A percentile compares a stretch with the other conserved stretches of the same genome.
Evolutionary conservation across 345 rosid genomes (phyloP).

Genomic region (Toxicodendron radicans): DNA sequence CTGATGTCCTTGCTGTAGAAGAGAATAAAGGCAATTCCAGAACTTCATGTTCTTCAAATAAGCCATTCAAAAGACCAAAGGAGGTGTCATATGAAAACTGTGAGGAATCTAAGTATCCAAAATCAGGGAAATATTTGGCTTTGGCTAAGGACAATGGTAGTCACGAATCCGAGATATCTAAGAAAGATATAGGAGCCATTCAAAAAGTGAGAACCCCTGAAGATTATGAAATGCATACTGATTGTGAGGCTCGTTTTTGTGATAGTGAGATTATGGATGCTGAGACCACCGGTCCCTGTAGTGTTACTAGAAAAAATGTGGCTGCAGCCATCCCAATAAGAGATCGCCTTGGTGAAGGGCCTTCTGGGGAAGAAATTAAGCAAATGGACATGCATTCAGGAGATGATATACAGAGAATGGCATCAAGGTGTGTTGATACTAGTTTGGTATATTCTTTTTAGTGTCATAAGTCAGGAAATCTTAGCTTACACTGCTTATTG

Average conservation of each 20-base stretch:
- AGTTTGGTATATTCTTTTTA: conserved; percentile 17
- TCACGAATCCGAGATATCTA: conserved; percentile 23
- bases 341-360: conserved; percentile 23
- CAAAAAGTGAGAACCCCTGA: conserved; percentile 15
- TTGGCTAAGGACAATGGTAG: conserved; percentile 20
- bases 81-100: conserved; percentile 20
- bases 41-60: conserved; percentile 25
- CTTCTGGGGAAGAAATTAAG: conserved; percentile 31
- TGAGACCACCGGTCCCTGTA: conserved; percentile 18
- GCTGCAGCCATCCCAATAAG: conserved; percentile 13
- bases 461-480: conserved; percentile 19
- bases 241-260: conserved; percentile 19
- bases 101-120: conserved; percentile 26
- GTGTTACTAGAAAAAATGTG: conserved; percentile 21
- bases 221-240: conserved; percentile 16
- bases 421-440: conserved; percentile 52
- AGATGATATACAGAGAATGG: conserved; percentile 29
- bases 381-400: conserved; percentile 28
- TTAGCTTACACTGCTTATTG: conserved; percentile 19
- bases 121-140: conserved; percentile 23
- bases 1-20: conserved; percentile 17
- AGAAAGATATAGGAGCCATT: conserved; percentile 12
- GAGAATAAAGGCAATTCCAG: conserved; percentile 16
- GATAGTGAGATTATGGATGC: conserved; percentile 24
- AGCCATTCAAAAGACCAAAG: conserved; percentile 23